Conservation (phyloP, 2,329 filamentous ascomycete genomes). For the Neofusicoccum kwambonambiense region DNA sequence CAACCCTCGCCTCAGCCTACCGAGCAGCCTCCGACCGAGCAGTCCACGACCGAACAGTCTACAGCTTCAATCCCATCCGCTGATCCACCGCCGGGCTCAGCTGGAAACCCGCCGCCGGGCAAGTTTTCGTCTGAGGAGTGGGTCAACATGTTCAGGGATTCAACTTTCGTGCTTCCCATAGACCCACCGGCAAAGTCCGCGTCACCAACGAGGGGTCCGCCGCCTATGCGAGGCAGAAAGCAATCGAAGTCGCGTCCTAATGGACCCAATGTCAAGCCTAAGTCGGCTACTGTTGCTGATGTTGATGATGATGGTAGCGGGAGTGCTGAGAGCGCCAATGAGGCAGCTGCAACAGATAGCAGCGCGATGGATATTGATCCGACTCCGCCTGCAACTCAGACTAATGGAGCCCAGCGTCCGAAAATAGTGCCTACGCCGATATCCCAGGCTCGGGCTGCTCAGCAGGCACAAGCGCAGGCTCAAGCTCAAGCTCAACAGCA, state of each 20-base stretch:
- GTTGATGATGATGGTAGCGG: conserved; percentile 1
- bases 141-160: conserved; percentile 45
- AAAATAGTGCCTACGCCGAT: conserved; percentile 21
- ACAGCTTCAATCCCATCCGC: not conserved
- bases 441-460: conserved; percentile 1
- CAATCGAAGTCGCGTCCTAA: not conserved
- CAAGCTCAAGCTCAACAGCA: not conserved
- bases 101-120: conserved; percentile 20
- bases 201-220: conserved; percentile 21
- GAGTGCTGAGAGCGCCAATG: conserved; percentile 24
- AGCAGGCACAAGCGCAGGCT: conserved; percentile 9
- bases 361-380: conserved; percentile 52
- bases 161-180: conserved; percentile 36
- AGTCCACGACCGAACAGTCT: not conserved
- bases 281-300: conserved; percentile 10
- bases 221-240: conserved; percentile 5
- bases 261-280: conserved; percentile 3
- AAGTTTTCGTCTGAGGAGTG: conserved; percentile 45
- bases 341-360: conserved; percentile 18
- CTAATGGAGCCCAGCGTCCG: conserved; percentile 22
- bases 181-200: conserved; percentile 21
- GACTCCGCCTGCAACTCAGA: conserved; percentile 23
- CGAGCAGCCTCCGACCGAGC: no score
- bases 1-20: conserved; percentile 16
- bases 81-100: not conserved